A percentile compares a stretch with the other conserved stretches of the same genome.
phyloP scores from a whole-genome alignment of 306 rosid genomes.

The Quercus parvula region DNA sequence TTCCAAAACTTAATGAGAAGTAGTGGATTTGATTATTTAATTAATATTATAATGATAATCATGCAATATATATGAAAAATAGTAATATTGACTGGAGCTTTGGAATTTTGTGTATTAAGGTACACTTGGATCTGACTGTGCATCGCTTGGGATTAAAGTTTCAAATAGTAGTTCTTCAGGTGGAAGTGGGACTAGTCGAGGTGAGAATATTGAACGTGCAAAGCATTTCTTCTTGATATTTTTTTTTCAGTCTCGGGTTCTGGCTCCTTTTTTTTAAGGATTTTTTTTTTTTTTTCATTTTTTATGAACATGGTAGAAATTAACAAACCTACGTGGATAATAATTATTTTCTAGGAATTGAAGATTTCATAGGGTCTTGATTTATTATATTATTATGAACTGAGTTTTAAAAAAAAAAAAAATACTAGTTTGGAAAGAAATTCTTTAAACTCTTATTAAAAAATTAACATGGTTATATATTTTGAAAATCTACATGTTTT shows the following conservation, averaged over 20 bases:
- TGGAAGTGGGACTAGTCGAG: constrained; percentile 17
- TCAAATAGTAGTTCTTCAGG: constrained; percentile 25
- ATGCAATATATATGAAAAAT: neutral
- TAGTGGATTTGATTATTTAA: neutral
- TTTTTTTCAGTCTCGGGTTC: neutral
- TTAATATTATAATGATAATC: neutral
- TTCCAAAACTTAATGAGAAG: too few relatives aligned
- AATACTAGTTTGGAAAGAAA: too few relatives aligned
- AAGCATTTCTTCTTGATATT: neutral
- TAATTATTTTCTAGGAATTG: too few relatives aligned
- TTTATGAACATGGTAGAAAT: too few relatives aligned
- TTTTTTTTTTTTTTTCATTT: neutral
- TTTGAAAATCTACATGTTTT: too few relatives aligned
- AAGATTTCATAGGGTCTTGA: too few relatives aligned
- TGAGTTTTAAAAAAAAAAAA: too few relatives aligned
- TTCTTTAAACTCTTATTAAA: too few relatives aligned
- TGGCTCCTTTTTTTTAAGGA: neutral
- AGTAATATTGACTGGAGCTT: neutral
- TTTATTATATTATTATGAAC: too few relatives aligned
- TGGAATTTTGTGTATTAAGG: constrained; percentile 36
- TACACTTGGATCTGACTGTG: constrained; percentile 71
- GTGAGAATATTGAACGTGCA: constrained; percentile 26
- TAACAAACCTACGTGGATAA: too few relatives aligned
- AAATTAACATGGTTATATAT: too few relatives aligned
- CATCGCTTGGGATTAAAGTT: constrained; percentile 70